Evolutionary conservation across 2,329 filamentous ascomycete species (phyloP), one percentile per base, ranked within the genome.

Genomic region (Davidsoniella virescens): DNA sequence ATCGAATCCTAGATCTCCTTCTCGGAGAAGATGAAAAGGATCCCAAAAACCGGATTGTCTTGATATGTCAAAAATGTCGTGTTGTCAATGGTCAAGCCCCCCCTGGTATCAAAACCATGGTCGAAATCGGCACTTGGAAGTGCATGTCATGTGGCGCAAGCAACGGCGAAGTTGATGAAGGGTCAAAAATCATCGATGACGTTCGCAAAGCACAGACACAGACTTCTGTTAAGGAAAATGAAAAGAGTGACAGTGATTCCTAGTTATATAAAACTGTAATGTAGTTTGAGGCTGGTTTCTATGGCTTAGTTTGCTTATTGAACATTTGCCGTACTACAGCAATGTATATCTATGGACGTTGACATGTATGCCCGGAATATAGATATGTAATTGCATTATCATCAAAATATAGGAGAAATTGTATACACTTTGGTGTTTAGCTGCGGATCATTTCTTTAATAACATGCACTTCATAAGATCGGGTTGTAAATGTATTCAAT

Each of bases 81-180:
- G 74, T 95, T 1, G 88, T 98, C 44, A 98, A 98, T 61, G 92
- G 93, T 0, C 92, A 95, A 62, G 92, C 92, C 3, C 88, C 92
- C 1, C 90, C 92, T 0, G 92, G 92, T 1, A 81, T 84, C 0
- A 82, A 78, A 57, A 76, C 72, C 0, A 66, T 90, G 1, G 78
- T 84, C 38, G 88, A 95, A 47, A 60, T 98, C 1, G 92, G 90
- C 2, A 71, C 72, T 54, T 98, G 92, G 92, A 79, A 81, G 54
- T 98, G 92, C 64, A 83, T 85, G 62, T 77, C 77, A n/a, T 98
- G 92, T 60, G 80, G 82, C 8, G 71, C 78, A 1, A 73, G 75
- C 67, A 98, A 98, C 61, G 90, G 90, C 0, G 77, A 84, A 59
- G 77, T 87, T 58, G 84, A 82, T 54, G 84, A 90, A 62, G 76